Base-by-base conservation (phyloP, 2,329 filamentous ascomycete species). In the Fusarium lateritium region DNA sequence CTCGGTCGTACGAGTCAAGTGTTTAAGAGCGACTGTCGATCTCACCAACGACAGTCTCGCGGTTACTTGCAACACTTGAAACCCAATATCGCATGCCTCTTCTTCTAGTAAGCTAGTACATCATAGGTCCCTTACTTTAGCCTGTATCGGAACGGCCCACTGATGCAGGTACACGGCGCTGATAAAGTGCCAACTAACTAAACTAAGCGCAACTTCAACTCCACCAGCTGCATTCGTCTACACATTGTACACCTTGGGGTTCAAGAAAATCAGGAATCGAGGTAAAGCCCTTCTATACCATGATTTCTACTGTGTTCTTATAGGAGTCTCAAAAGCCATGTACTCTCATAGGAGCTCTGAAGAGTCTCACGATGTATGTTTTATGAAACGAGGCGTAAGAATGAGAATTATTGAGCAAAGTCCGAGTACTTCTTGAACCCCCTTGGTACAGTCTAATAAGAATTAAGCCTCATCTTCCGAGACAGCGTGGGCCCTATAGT, bases 101-200 rank as follows among this genome's bases (percentile, higher is more conserved):
- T 22, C 19, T 11, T 31, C 28, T 31, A 31, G 11, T 22, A 40
- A 36, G 34, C 19, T 31, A 22, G n/a, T 40, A 44, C 33, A 57
- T 42, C 14, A 15, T 14, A 49, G 15, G 34, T 57, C 47, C 14
- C 62, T 50, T 43, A 19, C 34, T 26, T 66, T 66, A 66, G 52
- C 62, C 63, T 67, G 33, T 47, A 39, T 45, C 31, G 52, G 46
- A 55, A 53, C 33, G 58, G 47, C 67, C 67, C 63, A 70, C 58
- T 57, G 57, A 70, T 70, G 67, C 67, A 70, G 67, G 67, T 70
- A 70, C 67, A 45, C 38, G 65, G 50, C 40, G 36, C 55, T 66
- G 51, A 52, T 66, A 46, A 56, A 56, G 56, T 56, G 54, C 45
- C 60, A 34, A 59, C 61, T 64, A 28, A 33, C 56, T 44, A 69